These are phyloP conservation scores for Penicillium nucicola DNA, from an alignment of 495 filamentous ascomycete species.

Conservation along the genomic window DNA sequence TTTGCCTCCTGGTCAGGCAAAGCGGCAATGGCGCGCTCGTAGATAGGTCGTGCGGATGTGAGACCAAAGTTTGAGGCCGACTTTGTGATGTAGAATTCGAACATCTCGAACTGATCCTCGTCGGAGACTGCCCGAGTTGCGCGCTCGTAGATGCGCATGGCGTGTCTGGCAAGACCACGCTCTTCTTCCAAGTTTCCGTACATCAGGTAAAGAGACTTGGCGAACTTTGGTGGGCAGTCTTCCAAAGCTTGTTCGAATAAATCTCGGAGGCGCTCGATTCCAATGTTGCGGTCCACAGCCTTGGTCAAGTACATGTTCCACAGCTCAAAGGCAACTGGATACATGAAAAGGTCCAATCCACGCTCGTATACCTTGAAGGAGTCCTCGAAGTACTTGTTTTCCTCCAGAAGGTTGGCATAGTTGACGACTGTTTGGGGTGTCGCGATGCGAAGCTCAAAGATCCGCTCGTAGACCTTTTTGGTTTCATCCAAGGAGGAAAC, in stretches of 20 bases:
- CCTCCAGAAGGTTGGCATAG: constrained; percentile 93
- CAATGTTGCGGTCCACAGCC: constrained; percentile 90
- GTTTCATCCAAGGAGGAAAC: constrained; percentile 90
- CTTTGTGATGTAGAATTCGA: constrained; percentile 99
- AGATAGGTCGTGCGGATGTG: constrained; percentile 92
- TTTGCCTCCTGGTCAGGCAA: constrained; percentile 91
- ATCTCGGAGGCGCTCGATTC: constrained; percentile 90
- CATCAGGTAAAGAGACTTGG: constrained; percentile 95
- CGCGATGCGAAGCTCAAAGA: constrained; percentile 97
- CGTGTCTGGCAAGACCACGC: constrained; percentile 89
- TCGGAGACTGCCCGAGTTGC: constrained; percentile 94
- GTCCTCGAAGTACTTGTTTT: constrained; percentile 94
- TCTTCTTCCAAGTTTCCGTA: constrained; percentile 98
- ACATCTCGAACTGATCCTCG: constrained; percentile 95
- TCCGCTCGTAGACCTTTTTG: constrained; percentile 89
- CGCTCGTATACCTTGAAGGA: constrained; percentile 97
- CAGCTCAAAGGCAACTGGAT: constrained; percentile 95
- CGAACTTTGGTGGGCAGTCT: constrained; percentile 91
- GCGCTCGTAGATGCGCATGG: constrained; percentile 98
- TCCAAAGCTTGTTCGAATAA: constrained; percentile 97
- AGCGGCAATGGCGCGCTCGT: constrained; percentile 89
- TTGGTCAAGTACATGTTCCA: constrained; percentile 99
- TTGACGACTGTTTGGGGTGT: constrained; percentile 98
- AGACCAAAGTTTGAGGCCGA: constrained; percentile 97
- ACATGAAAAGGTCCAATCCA: constrained; percentile 93